A percentile compares a stretch with the other conserved stretches of the same genome.
phyloP scores from a whole-genome alignment of 306 rosid genomes.

The Quercus bicolor region DNA sequence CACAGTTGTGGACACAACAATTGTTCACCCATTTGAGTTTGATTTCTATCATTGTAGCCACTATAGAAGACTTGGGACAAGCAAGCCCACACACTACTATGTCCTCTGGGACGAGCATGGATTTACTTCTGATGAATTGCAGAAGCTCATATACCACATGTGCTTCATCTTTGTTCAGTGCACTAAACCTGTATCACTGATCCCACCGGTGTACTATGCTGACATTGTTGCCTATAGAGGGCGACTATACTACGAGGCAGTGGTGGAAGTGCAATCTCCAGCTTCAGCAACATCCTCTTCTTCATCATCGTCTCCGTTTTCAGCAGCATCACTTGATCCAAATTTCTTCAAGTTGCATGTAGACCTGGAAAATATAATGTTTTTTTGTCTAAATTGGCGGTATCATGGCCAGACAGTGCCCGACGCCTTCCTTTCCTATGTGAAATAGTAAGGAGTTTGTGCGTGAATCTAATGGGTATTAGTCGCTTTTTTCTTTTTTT shows the following conservation, averaged over 20 bases:
- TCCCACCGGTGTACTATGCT: slow-evolving; percentile 80
- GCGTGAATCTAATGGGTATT: too few species aligned
- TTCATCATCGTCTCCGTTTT: too few species aligned
- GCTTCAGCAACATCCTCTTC: too few species aligned
- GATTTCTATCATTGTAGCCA: slow-evolving; percentile 76
- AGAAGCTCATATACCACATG: slow-evolving; percentile 64
- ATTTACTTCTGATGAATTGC: slow-evolving; percentile 62
- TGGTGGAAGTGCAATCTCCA: too few species aligned
- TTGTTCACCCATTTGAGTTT: slow-evolving; percentile 64
- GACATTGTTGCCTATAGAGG: slow-evolving; percentile 85
- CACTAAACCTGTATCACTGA: slow-evolving; percentile 75
- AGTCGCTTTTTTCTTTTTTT: too few species aligned
- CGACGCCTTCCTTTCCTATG: too few species aligned
- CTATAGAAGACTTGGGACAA: slow-evolving; percentile 66
- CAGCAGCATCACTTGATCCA: too few species aligned
- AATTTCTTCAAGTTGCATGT: too few species aligned
- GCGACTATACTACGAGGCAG: slow-evolving; percentile 20
- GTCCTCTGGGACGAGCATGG: slow-evolving; percentile 69
- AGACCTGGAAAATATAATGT: too few species aligned
- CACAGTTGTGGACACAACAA: slow-evolving; percentile 61
- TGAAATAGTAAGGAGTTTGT: too few species aligned
- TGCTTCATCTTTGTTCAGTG: slow-evolving; percentile 78
- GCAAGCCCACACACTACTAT: slow-evolving; percentile 82
- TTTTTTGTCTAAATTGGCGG: neutral
- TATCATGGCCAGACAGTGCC: too few species aligned